phyloP scores from a whole-genome alignment of 805 yeast species.

The Monosporozyma servazzii region DNA sequence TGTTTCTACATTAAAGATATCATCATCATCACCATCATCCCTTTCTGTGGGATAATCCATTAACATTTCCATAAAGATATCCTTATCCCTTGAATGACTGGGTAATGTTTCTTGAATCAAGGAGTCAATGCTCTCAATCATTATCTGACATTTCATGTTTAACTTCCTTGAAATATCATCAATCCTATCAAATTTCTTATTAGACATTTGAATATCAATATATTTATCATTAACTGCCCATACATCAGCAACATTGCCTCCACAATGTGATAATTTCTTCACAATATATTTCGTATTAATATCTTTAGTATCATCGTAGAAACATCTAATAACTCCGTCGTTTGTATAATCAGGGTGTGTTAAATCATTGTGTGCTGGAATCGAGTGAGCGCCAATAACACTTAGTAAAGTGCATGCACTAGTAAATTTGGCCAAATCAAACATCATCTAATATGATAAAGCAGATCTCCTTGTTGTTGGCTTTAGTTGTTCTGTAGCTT shows the following conservation, averaged over 20 bases:
- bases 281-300: background rate
- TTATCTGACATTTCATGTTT: constrained; percentile 11
- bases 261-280: background rate
- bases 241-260: constrained; percentile 17
- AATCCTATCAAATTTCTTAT: constrained; percentile 1
- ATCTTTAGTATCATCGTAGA: constrained; percentile 3
- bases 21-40: no score
- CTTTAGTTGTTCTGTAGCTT: no score
- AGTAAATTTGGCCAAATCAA: background rate
- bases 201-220: constrained; percentile 37
- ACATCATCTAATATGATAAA: background rate
- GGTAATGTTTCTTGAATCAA: background rate
- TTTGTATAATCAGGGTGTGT: background rate
- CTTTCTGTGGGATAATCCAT: background rate
- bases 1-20: background rate
- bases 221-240: constrained; percentile 46
- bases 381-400: background rate
- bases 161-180: constrained; percentile 12
- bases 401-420: background rate
- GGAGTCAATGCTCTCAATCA: background rate
- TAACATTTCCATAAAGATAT: background rate
- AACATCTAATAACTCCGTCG: constrained; percentile 7
- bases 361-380: background rate
- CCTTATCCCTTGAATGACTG: background rate
- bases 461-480: no score